Base-by-base conservation (phyloP, 2,329 filamentous ascomycete species). In the Colletotrichum sp. region DNA sequence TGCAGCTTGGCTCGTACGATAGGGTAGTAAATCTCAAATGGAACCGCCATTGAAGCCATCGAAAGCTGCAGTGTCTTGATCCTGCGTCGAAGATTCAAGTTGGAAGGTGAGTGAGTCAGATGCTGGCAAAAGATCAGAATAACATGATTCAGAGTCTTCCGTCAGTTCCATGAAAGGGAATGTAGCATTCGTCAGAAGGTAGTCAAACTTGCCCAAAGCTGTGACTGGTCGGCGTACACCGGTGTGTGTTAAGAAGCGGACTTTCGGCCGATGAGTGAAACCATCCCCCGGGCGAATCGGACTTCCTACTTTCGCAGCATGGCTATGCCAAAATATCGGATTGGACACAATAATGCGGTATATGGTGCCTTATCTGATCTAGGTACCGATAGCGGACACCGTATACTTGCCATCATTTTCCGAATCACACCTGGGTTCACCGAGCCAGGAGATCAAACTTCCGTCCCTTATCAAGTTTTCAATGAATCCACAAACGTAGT, bases 181-280 rank as follows among this genome's bases (percentile, higher is more conserved):
- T 43, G 55, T 58, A 28, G 21, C 24, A 28, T 26, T 28, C 28
- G 55, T 13, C 13, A 58, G 26, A 58, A 26, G 8, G 16, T 16
- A 14, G 55, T 28, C 55, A 58, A 58, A 58, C 55, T 6, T 6
- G 14, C 24, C 21, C 24, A 10, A 9, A 14, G 13, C 21, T 28
- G 24, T 58, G 55, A 16, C 21, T 58, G 7, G 55, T 58, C 55
- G 24, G 55, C 26, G 24, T 16, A 58, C 55, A 28, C 55, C 24
- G 55, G 55, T 28, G 55, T 58, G 55, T 58, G 9, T 58, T 16
- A 26, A 58, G 21, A 58, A 26, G 55, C 55, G 55, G 55, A 58
- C 55, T 58, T 58, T 58, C 55, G 55, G 55, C 55, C 55, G 55
- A 58, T 28, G 55, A 58, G 13, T 26, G 55, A 12, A 58, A 58